phyloP scores from a whole-genome alignment of 129 eudicot genomes.

The Centrapalus pauciflorus region DNA sequence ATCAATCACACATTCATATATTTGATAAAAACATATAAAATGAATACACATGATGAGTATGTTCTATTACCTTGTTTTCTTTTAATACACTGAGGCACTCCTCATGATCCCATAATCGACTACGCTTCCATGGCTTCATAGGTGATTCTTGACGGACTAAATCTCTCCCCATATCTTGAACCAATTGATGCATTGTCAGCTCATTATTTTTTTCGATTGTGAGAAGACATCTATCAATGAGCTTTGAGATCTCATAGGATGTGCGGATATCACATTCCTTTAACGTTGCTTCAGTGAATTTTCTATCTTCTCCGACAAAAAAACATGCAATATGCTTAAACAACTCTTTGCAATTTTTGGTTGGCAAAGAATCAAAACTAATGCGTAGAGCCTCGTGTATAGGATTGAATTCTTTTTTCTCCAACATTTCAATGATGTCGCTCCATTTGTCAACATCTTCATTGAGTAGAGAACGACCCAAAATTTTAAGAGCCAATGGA shows the following conservation, averaged over 20 bases:
- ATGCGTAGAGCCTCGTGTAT: neutral
- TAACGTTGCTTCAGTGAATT: neutral
- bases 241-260: neutral
- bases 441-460: neutral
- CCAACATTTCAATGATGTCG: neutral
- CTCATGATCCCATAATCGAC: conserved; percentile 15
- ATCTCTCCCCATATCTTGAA: conserved; percentile 20
- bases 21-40: neutral
- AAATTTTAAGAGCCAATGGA: no score
- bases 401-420: neutral
- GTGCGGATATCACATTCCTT: neutral
- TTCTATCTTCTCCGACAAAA: neutral
- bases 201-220: neutral
- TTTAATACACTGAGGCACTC: conserved; percentile 11
- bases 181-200: conserved; percentile 16
- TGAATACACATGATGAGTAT: neutral
- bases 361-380: conserved; percentile 2
- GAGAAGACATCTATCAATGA: conserved; percentile 7
- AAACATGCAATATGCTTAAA: conserved; percentile 13
- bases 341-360: neutral
- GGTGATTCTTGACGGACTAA: conserved; percentile 24
- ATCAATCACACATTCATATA: neutral
- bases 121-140: conserved; percentile 13
- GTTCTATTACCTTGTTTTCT: conserved; percentile 2
- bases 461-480: neutral